Conservation (phyloP, 768 basidiomycete species). For the Psilocybe azurescens region DNA sequence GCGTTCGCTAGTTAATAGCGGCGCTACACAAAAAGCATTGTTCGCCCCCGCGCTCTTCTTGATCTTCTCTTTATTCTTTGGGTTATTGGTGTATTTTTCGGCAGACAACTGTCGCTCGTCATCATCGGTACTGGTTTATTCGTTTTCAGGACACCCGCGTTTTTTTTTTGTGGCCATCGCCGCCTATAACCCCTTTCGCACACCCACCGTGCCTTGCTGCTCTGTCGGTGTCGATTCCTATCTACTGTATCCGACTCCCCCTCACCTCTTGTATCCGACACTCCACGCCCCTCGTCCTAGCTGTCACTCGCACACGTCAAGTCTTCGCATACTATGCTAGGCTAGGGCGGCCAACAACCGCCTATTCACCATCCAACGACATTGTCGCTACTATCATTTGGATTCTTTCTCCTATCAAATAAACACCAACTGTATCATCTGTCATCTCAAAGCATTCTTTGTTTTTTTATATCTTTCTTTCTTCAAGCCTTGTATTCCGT, state of each 20-base stretch:
- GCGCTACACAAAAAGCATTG: conserved; percentile 10
- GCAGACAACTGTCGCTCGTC: neutral
- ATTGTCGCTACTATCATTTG: conserved; percentile 13
- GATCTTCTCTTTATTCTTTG: conserved; percentile 3
- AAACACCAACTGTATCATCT: conserved; percentile 18
- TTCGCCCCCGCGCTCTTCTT: neutral
- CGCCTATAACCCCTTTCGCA: neutral
- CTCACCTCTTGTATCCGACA: neutral
- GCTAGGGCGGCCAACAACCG: conserved; percentile 8
- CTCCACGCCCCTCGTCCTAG: conserved; percentile 2
- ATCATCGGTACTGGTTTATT: conserved; percentile 12
- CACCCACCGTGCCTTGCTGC: conserved; percentile 3
- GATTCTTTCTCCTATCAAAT: conserved; percentile 11
- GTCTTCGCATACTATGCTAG: conserved; percentile 6
- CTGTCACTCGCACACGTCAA: neutral
- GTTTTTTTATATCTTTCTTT: neutral
- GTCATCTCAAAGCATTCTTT: neutral
- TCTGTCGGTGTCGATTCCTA: neutral
- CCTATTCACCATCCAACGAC: neutral
- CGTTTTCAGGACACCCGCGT: conserved; percentile 19
- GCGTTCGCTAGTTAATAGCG: neutral
- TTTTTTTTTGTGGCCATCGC: neutral
- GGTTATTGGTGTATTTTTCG: conserved; percentile 18
- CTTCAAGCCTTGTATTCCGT: neutral
- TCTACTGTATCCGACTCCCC: neutral